A percentile compares a stretch with the other conserved stretches of the same genome.
phyloP scores from a whole-genome alignment of 2,329 filamentous ascomycete genomes.

The Plenodomus tracheiphilus region DNA sequence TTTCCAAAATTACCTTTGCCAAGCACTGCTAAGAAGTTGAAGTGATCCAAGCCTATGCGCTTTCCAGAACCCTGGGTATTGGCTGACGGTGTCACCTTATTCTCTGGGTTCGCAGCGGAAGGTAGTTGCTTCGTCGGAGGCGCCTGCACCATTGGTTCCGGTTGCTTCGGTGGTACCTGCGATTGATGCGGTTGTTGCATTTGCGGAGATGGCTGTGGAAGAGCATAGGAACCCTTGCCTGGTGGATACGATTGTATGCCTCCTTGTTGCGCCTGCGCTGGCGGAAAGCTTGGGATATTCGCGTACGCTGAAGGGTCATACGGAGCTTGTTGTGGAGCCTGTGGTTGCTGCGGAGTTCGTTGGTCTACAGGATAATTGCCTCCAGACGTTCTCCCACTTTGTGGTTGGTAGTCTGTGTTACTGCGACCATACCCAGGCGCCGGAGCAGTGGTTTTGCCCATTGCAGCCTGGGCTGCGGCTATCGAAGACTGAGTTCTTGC shows the following conservation, averaged over 20 bases:
- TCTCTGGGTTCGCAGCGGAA: slow-evolving; percentile 37
- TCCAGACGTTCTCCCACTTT: slow-evolving; percentile 35
- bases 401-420: slow-evolving; percentile 48
- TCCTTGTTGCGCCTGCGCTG: slow-evolving; percentile 35
- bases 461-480: slow-evolving; percentile 53
- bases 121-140: slow-evolving; percentile 40
- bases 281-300: slow-evolving; percentile 45
- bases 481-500: slow-evolving; percentile 54
- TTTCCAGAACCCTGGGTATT: slow-evolving; percentile 71
- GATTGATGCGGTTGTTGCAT: slow-evolving; percentile 56
- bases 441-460: slow-evolving; percentile 44
- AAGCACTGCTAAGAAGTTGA: slow-evolving; percentile 97
- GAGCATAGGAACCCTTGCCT: slow-evolving; percentile 37
- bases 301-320: slow-evolving; percentile 82
- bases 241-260: slow-evolving; percentile 38
- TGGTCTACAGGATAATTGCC: slow-evolving; percentile 46
- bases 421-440: slow-evolving; percentile 50
- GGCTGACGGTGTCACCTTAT: slow-evolving; percentile 69
- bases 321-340: slow-evolving; percentile 57
- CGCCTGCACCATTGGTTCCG: slow-evolving; percentile 26
- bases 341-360: slow-evolving; percentile 43
- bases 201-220: slow-evolving; percentile 52
- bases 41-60: slow-evolving; percentile 94
- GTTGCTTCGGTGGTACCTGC: slow-evolving; percentile 51
- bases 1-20: slow-evolving; percentile 99